These are phyloP conservation scores for Pythium scleroteichum DNA, from an alignment of 352 stramenopile genomes.

Conservation along the genomic window DNA sequence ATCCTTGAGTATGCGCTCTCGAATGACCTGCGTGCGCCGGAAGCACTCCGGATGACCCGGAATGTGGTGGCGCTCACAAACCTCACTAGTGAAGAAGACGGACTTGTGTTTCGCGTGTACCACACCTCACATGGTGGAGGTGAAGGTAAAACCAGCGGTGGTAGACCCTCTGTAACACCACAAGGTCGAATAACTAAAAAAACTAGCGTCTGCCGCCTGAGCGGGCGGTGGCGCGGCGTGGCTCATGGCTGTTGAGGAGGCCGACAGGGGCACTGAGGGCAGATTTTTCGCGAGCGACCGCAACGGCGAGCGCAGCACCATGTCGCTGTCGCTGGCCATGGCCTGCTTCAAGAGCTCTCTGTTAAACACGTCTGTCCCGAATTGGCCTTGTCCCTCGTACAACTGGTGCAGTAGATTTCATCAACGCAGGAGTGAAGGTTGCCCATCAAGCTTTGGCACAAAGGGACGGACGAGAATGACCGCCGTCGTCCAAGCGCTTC, in stretches of 20 bases:
- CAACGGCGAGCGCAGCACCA: constrained; percentile 15
- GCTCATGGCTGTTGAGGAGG: too few relatives aligned
- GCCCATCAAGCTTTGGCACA: not conserved
- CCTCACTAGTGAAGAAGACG: constrained; percentile 28
- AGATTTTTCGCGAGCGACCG: constrained; percentile 9
- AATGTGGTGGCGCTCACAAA: constrained; percentile 35
- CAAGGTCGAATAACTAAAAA: too few relatives aligned
- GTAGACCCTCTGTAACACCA: too few relatives aligned
- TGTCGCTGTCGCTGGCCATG: constrained; percentile 2
- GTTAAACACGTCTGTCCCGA: not conserved
- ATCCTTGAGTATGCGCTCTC: constrained; percentile 29
- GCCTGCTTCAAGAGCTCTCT: not conserved
- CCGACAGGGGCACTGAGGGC: too few relatives aligned
- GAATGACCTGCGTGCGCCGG: constrained; percentile 34
- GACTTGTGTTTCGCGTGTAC: constrained; percentile 10
- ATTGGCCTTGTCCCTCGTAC: not conserved
- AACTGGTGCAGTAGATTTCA: not conserved
- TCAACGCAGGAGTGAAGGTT: constrained; percentile 14
- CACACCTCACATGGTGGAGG: not conserved
- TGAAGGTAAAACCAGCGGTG: too few relatives aligned
- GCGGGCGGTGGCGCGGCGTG: not conserved
- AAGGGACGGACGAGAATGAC: constrained; percentile 6
- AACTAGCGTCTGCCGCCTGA: too few relatives aligned
- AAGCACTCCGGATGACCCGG: constrained; percentile 33
- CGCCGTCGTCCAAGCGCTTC: not conserved